Conservation (phyloP, 441 rosid species). For the Jatropha podagrica region DNA sequence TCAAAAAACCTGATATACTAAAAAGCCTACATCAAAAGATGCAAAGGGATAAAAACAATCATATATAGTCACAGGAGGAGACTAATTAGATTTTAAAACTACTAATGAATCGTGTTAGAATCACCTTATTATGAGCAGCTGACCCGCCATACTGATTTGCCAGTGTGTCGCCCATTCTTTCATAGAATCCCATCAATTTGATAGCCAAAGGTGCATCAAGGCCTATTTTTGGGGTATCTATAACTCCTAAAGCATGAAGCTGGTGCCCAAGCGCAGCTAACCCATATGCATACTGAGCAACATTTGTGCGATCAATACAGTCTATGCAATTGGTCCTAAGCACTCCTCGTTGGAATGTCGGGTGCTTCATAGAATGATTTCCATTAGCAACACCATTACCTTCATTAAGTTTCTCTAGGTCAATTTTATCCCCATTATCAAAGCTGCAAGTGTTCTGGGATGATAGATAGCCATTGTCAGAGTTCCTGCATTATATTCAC, state of each 20-base stretch:
- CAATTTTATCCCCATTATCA: constrained; percentile 46
- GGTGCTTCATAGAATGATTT: constrained; percentile 48
- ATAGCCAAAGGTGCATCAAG: constrained; percentile 85
- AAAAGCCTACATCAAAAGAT: background rate
- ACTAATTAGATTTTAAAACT: constrained; percentile 11
- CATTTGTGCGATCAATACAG: constrained; percentile 98
- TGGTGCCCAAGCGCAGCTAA: constrained; percentile 93
- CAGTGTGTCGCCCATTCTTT: constrained; percentile 98
- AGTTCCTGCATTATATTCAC: constrained; percentile 48
- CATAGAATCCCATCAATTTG: constrained; percentile 82
- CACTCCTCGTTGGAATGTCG: constrained; percentile 79
- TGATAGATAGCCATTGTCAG: constrained; percentile 38
- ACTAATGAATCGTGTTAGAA: background rate
- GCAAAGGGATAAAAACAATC: constrained; percentile 5
- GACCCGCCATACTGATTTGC: constrained; percentile 99
- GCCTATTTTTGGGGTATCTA: constrained; percentile 65
- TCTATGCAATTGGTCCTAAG: constrained; percentile 98
- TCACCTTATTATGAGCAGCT: constrained; percentile 98
- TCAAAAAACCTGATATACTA: background rate
- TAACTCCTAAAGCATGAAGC: constrained; percentile 75
- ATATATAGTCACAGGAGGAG: constrained; percentile 10
- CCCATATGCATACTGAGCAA: constrained; percentile 98
- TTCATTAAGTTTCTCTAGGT: constrained; percentile 34
- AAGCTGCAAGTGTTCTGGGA: constrained; percentile 40
- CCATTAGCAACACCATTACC: constrained; percentile 46